Evolutionary conservation across 78 protist species (phyloP).

Genomic region (Paratrimastix pyriformis): DNA sequence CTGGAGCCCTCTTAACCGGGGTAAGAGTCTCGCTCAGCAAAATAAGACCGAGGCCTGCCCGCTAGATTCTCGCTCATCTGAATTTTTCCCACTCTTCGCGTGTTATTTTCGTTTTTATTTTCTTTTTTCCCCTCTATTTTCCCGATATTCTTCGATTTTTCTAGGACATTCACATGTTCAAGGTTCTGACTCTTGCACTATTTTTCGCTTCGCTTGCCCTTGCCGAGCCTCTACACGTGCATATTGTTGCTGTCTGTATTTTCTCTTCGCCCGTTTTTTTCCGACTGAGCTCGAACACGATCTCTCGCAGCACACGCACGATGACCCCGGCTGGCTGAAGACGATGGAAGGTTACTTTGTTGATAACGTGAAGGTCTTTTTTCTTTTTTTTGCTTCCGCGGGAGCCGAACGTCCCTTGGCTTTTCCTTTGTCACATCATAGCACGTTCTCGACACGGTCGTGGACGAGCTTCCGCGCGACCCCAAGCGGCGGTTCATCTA

Average conservation of each 20-base stretch:
- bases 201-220: background rate
- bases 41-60: no score
- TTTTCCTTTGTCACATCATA: constrained; percentile 17
- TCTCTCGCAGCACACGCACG: constrained; percentile 52
- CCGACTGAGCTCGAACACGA: no score
- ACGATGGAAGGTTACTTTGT: constrained; percentile 28
- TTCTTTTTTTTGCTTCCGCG: no score
- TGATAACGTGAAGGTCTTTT: background rate
- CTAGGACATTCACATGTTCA: background rate
- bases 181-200: background rate
- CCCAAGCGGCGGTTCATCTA: constrained; percentile 29
- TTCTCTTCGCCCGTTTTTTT: no score
- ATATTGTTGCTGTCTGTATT: constrained; percentile 15
- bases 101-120: background rate
- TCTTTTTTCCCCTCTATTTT: background rate
- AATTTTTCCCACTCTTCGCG: background rate
- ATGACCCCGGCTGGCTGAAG: constrained; percentile 53
- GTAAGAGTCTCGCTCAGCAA: no score
- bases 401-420: background rate
- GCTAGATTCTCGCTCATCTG: background rate
- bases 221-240: background rate
- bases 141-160: background rate
- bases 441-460: constrained; percentile 9
- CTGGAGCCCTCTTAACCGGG: no score
- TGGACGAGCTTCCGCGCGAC: background rate